Evolutionary conservation across 768 basidiomycete species (phyloP), one percentile per base, ranked within the genome.

Genomic region (Cystofilobasidium macerans): DNA sequence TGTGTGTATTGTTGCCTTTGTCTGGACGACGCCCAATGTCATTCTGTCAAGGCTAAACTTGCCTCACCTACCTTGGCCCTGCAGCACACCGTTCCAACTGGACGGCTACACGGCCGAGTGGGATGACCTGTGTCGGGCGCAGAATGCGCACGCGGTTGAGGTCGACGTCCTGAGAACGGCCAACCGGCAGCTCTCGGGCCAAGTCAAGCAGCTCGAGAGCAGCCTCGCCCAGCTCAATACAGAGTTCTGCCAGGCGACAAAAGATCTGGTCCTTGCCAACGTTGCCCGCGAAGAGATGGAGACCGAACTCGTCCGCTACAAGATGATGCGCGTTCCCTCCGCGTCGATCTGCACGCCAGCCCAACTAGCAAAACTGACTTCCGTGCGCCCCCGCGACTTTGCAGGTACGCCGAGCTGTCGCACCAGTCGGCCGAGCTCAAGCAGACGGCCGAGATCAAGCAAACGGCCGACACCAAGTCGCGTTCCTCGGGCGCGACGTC

Each of bases 241-340:
- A 8, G 91, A 94, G 71, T 91, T 94, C 63, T 73, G 72, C 64
- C 74, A 77, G 35, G 62, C 75, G 12, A 75, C 76, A n/a, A 73
- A 93, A 71, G 86, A 94, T 74, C 82, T 98, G 4, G 95, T 98
- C 4, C 89, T 85, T 79, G 81, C 86, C 65, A 84, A 92, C 60
- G 78, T 98, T 45, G 84, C 86, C 67, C 88, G 89, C 70, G 94
- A 99, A 74, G 92, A 97, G 74, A 80, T 94, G 67, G 95, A 98
- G 75, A 82, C 85, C 65, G 90, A 98, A 75, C 82, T 99, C 22
- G 93, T 99, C 43, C 84, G 87, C 47, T 97, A 95, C 78, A 95
- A 95, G 77, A 78, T 95, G 53, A 75, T 94, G 88, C 92, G 72
- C 75, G 86, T 79, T 16, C 30, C 24, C 24, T 24, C n/a, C 38